Evolutionary conservation across 768 basidiomycete species (phyloP), one percentile per base, ranked within the genome.

Genomic region (Tylopilus subfusipes): DNA sequence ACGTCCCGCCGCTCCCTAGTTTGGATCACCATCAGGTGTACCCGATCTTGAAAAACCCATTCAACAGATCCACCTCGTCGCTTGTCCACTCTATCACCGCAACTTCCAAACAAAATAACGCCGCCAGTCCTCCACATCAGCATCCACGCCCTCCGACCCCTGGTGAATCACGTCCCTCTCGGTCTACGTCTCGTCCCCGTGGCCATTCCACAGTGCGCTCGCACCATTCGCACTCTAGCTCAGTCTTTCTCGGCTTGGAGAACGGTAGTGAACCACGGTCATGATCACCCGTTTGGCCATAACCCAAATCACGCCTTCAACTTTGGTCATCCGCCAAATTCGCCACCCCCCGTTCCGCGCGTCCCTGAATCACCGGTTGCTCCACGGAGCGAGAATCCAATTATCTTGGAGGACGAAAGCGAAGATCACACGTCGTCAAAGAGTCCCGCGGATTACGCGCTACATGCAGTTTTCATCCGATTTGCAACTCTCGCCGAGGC

Each of bases 401-500:
- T 68, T 18, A 62, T 75, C 4, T 83, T 84, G 14, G 78, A 83
- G 42, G 88, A 88, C 13, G 87, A 88, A 61, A 83, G 83, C 63
- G 77, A 86, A 45, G 57, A 60, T 13, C 72, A 80, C 22, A 78
- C 82, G 63, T 86, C 88, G 46, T 87, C 88, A 0, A 88, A 84
- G 65, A 91, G 88, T 12, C 92, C 93, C 2, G 85, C 87, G 0
- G 93, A 95, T 62, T 94, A 88, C 62, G 93, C 93, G 2, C 73
- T 95, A 13, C 90, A 92, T 64, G 90, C 91, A 0, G 81, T 95
- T 7, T 93, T 95, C 67, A 89, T 91, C 39, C 85, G 88, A 3
- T 95, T 95, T 62, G 90, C 88, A 9, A 80, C 85, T 1, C 75
- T 81, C 5, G 89, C 90, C 2, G 92, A 96, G 70, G 75, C 74